Evolutionary conservation across 192 early-diverging fungal genomes (phyloP).

Genomic region (Coemansia asiatica): DNA sequence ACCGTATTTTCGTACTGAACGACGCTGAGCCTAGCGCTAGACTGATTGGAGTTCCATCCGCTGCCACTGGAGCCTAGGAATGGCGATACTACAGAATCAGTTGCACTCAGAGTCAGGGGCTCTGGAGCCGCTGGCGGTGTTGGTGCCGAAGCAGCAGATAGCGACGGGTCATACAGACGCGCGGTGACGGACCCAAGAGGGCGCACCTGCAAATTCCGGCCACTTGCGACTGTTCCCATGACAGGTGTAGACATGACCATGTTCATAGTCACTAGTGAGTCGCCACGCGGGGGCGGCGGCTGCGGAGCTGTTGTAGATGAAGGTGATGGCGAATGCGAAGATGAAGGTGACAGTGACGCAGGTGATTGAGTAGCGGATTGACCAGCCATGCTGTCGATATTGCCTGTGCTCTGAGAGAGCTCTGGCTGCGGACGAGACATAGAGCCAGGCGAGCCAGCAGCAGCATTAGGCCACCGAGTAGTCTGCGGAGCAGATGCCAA

Average conservation of each 20-base stretch:
- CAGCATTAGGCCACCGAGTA: constrained; percentile 19
- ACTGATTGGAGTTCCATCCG: constrained; percentile 22
- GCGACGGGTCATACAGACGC: constrained; percentile 39
- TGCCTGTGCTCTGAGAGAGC: constrained; percentile 3
- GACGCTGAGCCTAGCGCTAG: constrained; percentile 36
- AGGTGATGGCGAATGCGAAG: too few species aligned
- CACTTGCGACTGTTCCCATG: constrained; percentile 3
- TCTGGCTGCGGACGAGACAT: neutral
- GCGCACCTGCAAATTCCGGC: constrained; percentile 8
- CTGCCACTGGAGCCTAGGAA: constrained; percentile 1
- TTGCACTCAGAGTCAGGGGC: neutral
- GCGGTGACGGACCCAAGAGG: constrained; percentile 48
- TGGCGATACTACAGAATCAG: constrained; percentile 7
- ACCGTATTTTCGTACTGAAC: constrained; percentile 46
- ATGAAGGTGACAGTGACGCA: neutral
- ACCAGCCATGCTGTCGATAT: neutral
- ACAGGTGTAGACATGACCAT: constrained; percentile 40
- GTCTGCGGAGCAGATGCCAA: neutral
- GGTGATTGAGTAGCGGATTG: neutral
- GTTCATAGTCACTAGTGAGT: constrained; percentile 26
- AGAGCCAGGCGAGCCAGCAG: constrained; percentile 17
- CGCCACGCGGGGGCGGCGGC: constrained; percentile 31
- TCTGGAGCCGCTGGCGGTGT: constrained; percentile 5
- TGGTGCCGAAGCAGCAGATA: neutral
- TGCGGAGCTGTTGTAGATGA: constrained; percentile 4